Base-by-base conservation (phyloP, 2,329 filamentous ascomycete genomes). In the Fusarium decemcellulare region DNA sequence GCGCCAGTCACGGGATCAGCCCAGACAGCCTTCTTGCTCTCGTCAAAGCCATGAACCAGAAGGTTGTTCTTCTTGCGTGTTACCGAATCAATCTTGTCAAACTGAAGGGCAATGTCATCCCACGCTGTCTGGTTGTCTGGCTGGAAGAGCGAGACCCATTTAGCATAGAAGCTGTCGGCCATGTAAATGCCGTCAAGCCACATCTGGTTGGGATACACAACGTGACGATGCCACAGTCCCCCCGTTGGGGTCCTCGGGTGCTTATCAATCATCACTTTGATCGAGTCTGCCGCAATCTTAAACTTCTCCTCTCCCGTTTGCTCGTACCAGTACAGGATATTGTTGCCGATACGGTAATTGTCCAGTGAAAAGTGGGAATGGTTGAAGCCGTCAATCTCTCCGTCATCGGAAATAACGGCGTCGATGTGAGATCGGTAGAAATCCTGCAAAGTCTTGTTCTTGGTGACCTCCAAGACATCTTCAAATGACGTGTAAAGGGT, bases 131-230 rank as follows among this genome's bases (percentile, higher is more conserved):
- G 64, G 54, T 82, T 82, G 29, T 69, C 61, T 0, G 63, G 62
- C 15, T 83, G 76, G 53, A 81, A 83, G 10, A 77, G 60, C 5
- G 66, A 66, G 2, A 80, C 80, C 69, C 80, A 84, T 36, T 75
- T 76, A 2, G 82, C 80, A 47, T 82, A 83, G 68, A 83, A 84
- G 1, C 76, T 76, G 29, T 82, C 80, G 1, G 82, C 82, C 84
- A 86, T 86, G 74, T 80, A 86, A 27, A 85, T 84, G 2, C 87
- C 87, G 63, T 87, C 86, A 0, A 88, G 79, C 86, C 87, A 88
- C 86, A 88, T 88, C 72, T 88, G 84, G 61, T 87, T 81, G 18
- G 78, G 79, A 65, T 86, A 87, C 3, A 78, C 75, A 42, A 82
- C 76, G 15, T 79, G 72, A 1, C 74, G 68, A 61, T 88, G 86